A percentile compares a stretch with the other conserved stretches of the same genome.
Evolutionary conservation across 2,329 filamentous ascomycete species (phyloP).

Genomic region (Pestalotiopsis sp.): DNA sequence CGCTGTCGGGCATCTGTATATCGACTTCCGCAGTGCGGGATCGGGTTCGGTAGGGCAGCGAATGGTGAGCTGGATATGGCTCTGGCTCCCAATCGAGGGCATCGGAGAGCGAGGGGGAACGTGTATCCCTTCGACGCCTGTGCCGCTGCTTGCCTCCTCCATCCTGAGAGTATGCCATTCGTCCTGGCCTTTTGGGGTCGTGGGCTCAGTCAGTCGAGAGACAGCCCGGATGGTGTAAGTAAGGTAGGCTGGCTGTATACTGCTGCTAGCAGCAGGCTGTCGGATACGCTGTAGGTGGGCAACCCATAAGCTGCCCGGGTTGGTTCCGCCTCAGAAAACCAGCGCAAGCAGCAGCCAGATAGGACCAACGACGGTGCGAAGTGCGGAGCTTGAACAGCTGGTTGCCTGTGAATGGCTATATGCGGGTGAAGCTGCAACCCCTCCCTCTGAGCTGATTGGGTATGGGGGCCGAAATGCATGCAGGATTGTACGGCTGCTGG

Average conservation of each 20-base stretch:
- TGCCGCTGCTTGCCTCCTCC: conserved; percentile 29
- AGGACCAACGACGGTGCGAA: conserved; percentile 27
- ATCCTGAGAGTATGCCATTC: conserved; percentile 34
- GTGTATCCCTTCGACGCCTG: conserved; percentile 29
- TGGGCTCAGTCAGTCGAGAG: conserved; percentile 27
- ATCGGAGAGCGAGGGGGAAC: conserved; percentile 29
- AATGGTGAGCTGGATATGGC: conserved; percentile 30
- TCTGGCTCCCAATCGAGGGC: conserved; percentile 33
- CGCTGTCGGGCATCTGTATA: conserved; percentile 35
- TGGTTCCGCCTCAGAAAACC: conserved; percentile 14
- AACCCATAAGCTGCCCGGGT: conserved; percentile 17
- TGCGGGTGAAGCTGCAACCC: conserved; percentile 22
- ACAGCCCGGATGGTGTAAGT: background rate
- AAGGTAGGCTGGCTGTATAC: background rate
- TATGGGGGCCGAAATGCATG: conserved; percentile 25
- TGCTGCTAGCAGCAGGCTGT: conserved; percentile 16
- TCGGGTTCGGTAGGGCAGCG: conserved; percentile 37
- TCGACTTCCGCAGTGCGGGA: conserved; percentile 22
- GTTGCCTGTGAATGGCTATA: conserved; percentile 35
- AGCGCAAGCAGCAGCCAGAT: conserved; percentile 21
- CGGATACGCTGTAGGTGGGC: conserved; percentile 28
- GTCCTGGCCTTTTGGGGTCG: conserved; percentile 18
- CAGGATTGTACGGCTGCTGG: conserved; percentile 19
- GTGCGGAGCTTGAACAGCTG: conserved; percentile 34
- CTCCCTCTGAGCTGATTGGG: conserved; percentile 31